phyloP scores from a whole-genome alignment of 2,329 filamentous ascomycete genomes.

The Metarhizium brunneum region DNA sequence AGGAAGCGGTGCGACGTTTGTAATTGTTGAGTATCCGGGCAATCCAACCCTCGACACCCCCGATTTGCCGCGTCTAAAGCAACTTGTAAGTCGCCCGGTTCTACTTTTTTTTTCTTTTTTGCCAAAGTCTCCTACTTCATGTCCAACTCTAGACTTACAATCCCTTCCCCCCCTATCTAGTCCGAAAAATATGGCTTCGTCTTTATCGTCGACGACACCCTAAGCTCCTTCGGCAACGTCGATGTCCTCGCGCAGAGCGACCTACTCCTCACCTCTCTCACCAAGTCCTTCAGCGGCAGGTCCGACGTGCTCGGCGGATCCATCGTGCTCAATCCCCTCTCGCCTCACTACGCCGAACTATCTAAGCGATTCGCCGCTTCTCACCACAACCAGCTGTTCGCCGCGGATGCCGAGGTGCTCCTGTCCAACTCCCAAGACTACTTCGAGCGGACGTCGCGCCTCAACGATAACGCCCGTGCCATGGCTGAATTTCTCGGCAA shows the following conservation, averaged over 20 bases:
- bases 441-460: slow-evolving; percentile 25
- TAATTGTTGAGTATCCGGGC: slow-evolving; percentile 36
- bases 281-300: slow-evolving; percentile 50
- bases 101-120: neutral
- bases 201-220: slow-evolving; percentile 38
- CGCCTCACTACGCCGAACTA: slow-evolving; percentile 29
- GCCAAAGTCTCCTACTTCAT: neutral
- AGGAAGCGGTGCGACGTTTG: slow-evolving; percentile 32
- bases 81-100: slow-evolving; percentile 23
- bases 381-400: slow-evolving; percentile 36
- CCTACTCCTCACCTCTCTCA: slow-evolving; percentile 41
- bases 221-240: slow-evolving; percentile 38
- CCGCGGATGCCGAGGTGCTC: slow-evolving; percentile 35
- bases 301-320: slow-evolving; percentile 46
- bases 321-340: slow-evolving; percentile 37
- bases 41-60: slow-evolving; percentile 26
- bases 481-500: slow-evolving; percentile 30
- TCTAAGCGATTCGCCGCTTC: slow-evolving; percentile 16
- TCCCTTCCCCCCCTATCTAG: slow-evolving; percentile 7
- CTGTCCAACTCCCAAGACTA: slow-evolving; percentile 35
- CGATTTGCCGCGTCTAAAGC: slow-evolving; percentile 24
- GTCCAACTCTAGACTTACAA: neutral
- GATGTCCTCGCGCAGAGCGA: slow-evolving; percentile 41
- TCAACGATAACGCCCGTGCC: slow-evolving; percentile 35
- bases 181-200: slow-evolving; percentile 35